A percentile compares a stretch with the other conserved stretches of the same genome.
Conservation (phyloP, 2,329 filamentous ascomycete species). For the Ascosphaera pollenicola region DNA sequence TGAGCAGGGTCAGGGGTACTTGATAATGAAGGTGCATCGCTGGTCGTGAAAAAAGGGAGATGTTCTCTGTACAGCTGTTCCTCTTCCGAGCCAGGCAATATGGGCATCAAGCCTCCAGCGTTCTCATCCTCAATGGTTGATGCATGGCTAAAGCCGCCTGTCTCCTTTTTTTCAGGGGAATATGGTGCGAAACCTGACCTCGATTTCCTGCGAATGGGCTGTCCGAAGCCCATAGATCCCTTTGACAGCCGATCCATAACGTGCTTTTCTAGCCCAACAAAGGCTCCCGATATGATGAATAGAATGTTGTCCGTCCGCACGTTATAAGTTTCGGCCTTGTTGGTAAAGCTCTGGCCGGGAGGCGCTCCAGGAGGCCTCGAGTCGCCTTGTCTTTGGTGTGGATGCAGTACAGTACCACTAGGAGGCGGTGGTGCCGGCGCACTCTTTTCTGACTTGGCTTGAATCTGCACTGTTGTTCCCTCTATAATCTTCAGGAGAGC, state of each 20-base stretch:
- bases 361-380: slow-evolving; percentile 2
- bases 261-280: slow-evolving; percentile 74
- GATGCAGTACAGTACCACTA: slow-evolving; percentile 5
- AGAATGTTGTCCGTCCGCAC: slow-evolving; percentile 91
- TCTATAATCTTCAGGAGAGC: slow-evolving; percentile 90
- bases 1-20: slow-evolving; percentile 12
- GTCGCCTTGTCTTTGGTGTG: background rate
- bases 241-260: slow-evolving; percentile 73
- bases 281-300: slow-evolving; percentile 91
- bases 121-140: slow-evolving; percentile 7
- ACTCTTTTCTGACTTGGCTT: slow-evolving; percentile 43
- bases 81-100: slow-evolving; percentile 41
- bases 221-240: slow-evolving; percentile 76
- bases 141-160: slow-evolving; percentile 7
- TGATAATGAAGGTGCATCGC: slow-evolving; percentile 21
- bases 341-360: slow-evolving; percentile 5
- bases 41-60: slow-evolving; percentile 30
- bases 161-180: background rate
- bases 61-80: slow-evolving; percentile 36
- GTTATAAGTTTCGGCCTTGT: slow-evolving; percentile 39
- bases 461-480: slow-evolving; percentile 79
- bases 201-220: slow-evolving; percentile 42
- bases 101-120: slow-evolving; percentile 21
- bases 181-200: slow-evolving; percentile 8
- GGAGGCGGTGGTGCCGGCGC: slow-evolving; percentile 16